A percentile compares a stretch with the other conserved stretches of the same genome.
Conservation (phyloP, 805 yeast species). For the Kodamaea kaohsiungensis region DNA sequence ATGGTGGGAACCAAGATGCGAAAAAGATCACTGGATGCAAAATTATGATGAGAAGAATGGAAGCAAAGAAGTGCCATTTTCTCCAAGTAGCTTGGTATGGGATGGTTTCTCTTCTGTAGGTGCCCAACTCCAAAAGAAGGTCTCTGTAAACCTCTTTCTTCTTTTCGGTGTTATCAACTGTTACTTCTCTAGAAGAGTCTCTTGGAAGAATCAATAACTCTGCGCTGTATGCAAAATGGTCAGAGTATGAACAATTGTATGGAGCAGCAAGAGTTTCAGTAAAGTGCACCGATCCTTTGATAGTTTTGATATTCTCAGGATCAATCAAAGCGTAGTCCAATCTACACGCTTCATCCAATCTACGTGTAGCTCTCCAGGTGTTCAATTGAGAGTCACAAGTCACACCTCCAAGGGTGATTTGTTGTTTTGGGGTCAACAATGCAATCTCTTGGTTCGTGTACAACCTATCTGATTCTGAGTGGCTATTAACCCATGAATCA, state of each 20-base stretch:
- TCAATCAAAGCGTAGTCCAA: constrained; percentile 88
- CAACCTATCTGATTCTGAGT: constrained; percentile 45
- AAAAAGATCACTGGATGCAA: constrained; percentile 61
- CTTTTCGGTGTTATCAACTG: constrained; percentile 10
- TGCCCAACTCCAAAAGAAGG: constrained; percentile 34
- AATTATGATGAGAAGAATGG: constrained; percentile 45
- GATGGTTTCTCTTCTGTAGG: constrained; percentile 50
- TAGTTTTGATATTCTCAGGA: constrained; percentile 48
- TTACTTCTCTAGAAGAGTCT: not conserved
- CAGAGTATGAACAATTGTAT: constrained; percentile 67
- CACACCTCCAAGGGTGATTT: constrained; percentile 71
- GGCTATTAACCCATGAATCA: constrained; percentile 80
- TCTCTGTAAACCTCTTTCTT: constrained; percentile 39
- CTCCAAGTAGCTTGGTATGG: constrained; percentile 67
- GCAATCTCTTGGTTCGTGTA: constrained; percentile 23
- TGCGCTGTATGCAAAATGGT: constrained; percentile 82
- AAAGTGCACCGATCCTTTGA: constrained; percentile 70
- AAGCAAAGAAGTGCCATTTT: constrained; percentile 57
- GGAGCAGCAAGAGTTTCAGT: constrained; percentile 65
- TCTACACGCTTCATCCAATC: constrained; percentile 74
- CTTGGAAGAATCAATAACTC: constrained; percentile 22
- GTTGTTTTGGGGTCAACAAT: constrained; percentile 42
- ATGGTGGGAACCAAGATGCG: constrained; percentile 51
- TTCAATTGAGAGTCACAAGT: constrained; percentile 89
- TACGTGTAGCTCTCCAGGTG: constrained; percentile 72